Percentiles rank a stretch among this genome's conserved stretches.
These are phyloP conservation scores for Cutaneotrichosporon sp. DNA, from an alignment of 1,284 basidiomycete species.

Conservation along the genomic window DNA sequence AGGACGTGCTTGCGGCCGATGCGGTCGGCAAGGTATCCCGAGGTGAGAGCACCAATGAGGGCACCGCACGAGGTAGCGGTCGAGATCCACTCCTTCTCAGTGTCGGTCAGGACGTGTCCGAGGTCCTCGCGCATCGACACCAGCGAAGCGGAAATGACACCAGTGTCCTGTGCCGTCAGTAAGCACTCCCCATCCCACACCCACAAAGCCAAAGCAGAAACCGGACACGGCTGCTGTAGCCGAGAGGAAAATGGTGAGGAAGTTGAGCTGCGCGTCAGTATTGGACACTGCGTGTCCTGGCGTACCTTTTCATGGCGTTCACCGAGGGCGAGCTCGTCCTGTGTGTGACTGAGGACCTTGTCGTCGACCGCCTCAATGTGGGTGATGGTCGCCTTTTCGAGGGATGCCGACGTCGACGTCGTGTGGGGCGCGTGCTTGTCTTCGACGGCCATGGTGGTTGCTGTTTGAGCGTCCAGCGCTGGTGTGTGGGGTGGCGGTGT, in stretches of 20 bases:
- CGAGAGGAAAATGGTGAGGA: constrained; percentile 25
- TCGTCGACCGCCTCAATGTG: constrained; percentile 17
- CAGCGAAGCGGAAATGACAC: constrained; percentile 54
- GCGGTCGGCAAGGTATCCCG: constrained; percentile 40
- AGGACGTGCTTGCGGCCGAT: constrained; percentile 54
- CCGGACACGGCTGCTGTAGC: constrained; percentile 33
- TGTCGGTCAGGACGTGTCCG: constrained; percentile 58
- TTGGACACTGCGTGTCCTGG: not conserved
- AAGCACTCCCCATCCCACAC: not conserved
- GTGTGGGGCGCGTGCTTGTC: not conserved
- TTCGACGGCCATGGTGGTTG: not conserved
- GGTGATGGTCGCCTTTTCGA: constrained; percentile 23
- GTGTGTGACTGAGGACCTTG: constrained; percentile 9
- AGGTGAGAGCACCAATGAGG: constrained; percentile 55
- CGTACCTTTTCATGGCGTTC: constrained; percentile 28
- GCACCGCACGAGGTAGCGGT: constrained; percentile 71
- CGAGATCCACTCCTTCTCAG: constrained; percentile 74
- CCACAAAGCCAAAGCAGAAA: constrained; percentile 32
- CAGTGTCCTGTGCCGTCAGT: constrained; percentile 25
- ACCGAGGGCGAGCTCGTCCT: constrained; percentile 23
- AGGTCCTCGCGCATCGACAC: constrained; percentile 67
- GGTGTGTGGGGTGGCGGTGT: not conserved
- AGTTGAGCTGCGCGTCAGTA: constrained; percentile 17
- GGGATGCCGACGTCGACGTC: constrained; percentile 8
- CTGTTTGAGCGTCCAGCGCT: not conserved